phyloP scores from a whole-genome alignment of 139 green algal species.

The Yamagishiella unicocca region DNA sequence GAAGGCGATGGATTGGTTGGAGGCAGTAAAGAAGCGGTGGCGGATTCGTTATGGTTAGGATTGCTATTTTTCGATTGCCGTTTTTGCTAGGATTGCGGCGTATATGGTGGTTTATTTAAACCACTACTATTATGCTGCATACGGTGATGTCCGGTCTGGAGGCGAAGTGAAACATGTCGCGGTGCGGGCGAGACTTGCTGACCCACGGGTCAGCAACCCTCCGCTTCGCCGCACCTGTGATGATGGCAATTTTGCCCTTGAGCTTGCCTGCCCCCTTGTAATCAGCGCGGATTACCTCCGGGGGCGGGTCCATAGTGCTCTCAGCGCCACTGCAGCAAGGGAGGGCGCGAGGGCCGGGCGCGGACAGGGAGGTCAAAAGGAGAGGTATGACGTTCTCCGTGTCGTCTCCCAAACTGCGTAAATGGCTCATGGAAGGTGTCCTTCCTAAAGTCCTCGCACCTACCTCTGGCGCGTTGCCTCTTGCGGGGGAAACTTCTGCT shows the following conservation, averaged over 20 bases:
- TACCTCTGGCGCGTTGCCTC: neutral
- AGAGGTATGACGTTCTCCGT: neutral
- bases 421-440: too few relatives aligned
- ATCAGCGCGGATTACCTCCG: constrained; percentile 48
- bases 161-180: too few relatives aligned
- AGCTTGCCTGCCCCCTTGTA: constrained; percentile 63
- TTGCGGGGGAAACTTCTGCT: neutral
- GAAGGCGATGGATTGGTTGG: too few relatives aligned
- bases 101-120: too few relatives aligned
- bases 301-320: constrained; percentile 1
- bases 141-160: too few relatives aligned
- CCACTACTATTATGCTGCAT: too few relatives aligned
- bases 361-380: neutral
- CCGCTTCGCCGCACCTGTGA: constrained; percentile 41
- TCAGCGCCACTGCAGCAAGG: neutral
- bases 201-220: neutral
- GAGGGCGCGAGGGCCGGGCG: neutral
- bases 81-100: too few relatives aligned
- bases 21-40: too few relatives aligned
- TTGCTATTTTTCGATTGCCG: too few relatives aligned
- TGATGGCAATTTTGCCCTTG: constrained; percentile 58
- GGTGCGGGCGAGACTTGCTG: neutral
- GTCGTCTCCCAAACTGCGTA: too few relatives aligned
- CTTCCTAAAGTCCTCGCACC: too few relatives aligned
- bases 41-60: too few relatives aligned